A percentile compares a stretch with the other conserved stretches of the same genome.
These are phyloP conservation scores for Ramaria sp. DNA, from an alignment of 768 basidiomycete genomes.

Conservation along the genomic window DNA sequence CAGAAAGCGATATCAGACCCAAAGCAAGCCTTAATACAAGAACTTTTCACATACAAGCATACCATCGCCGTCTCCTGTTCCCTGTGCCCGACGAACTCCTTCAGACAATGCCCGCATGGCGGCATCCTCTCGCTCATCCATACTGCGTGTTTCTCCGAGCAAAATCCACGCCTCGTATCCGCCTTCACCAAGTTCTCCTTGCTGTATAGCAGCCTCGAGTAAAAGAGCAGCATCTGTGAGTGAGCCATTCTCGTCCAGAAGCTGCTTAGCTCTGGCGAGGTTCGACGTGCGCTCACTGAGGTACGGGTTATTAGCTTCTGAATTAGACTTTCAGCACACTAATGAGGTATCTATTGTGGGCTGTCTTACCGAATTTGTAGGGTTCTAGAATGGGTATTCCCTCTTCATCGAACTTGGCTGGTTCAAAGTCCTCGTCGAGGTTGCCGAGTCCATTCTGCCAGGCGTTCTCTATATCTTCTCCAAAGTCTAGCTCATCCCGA, in stretches of 20 bases:
- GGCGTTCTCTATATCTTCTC: slow-evolving; percentile 46
- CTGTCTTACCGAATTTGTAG: slow-evolving; percentile 66
- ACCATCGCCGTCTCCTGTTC: slow-evolving; percentile 55
- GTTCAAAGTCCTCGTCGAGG: slow-evolving; percentile 24
- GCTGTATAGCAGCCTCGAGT: slow-evolving; percentile 84
- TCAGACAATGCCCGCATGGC: slow-evolving; percentile 72
- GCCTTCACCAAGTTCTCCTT: slow-evolving; percentile 67
- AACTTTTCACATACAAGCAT: slow-evolving; percentile 48
- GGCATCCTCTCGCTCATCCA: slow-evolving; percentile 81
- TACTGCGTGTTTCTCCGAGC: slow-evolving; percentile 78
- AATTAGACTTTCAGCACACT: slow-evolving; percentile 1
- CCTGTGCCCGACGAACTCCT: slow-evolving; percentile 58
- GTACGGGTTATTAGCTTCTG: slow-evolving; percentile 67
- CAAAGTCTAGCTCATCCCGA: slow-evolving; percentile 48
- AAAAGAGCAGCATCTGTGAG: slow-evolving; percentile 78
- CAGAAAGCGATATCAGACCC: not conserved
- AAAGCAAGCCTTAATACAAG: not conserved
- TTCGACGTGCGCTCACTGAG: slow-evolving; percentile 37
- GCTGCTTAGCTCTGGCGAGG: slow-evolving; percentile 61
- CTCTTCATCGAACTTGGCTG: slow-evolving; percentile 48
- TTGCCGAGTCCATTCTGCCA: slow-evolving; percentile 51
- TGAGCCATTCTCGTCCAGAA: slow-evolving; percentile 74
- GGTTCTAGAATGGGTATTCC: slow-evolving; percentile 65
- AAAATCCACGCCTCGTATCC: slow-evolving; percentile 90
- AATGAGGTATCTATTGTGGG: not conserved